Base-by-base conservation (phyloP, 352 stramenopile species). In the Aphanomyces stellatus region DNA sequence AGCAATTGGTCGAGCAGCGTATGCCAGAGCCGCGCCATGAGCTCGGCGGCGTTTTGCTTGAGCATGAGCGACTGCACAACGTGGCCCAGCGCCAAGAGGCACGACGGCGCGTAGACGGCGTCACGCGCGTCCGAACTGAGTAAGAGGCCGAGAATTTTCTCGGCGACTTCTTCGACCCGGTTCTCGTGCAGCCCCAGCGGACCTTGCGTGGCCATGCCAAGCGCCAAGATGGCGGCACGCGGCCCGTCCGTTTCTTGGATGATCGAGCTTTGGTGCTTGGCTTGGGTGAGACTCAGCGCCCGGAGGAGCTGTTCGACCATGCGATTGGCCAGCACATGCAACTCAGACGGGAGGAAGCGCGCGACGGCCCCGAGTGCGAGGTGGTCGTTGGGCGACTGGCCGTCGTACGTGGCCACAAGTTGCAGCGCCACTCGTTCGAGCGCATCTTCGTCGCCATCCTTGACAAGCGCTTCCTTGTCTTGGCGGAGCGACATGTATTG, bases 51-150 rank as follows among this genome's bases (percentile, higher is more conserved):
- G 6, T 27, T 37, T 27, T 51, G 37, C 28, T 67, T 25, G n/a
- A 57, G 41, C 60, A 67, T 67, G 31, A 67, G 13, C 10, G 60
- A 49, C 11, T 49, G 49, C 24, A 67, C 28, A 24, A 67, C 34
- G 2, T 67, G 60, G 11, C 60, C 60, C 7, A 67, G 22, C 3
- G 60, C 40, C 25, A 67, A 34, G 46, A 67, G 22, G 41, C 60
- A 67, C 31, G 60, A 4, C 17, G 60, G 60, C 30, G 42, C 60
- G 7, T 57, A 25, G 0, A 22, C 31, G 8, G 41, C 24, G 10
- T 67, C 42, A n/a, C n/a, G n/a, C n/a, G n/a, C n/a, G 25, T 57
- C 49, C 13, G 49, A 7, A 27, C 30, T 30, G 11, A 24, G 3
- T 7, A 51, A 41, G 7, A 67, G 57, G 15, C 60, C 60, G 11